These are phyloP conservation scores for Aegilops longissima DNA, from an alignment of 176 grass and related monocot species.

Conservation along the genomic window DNA sequence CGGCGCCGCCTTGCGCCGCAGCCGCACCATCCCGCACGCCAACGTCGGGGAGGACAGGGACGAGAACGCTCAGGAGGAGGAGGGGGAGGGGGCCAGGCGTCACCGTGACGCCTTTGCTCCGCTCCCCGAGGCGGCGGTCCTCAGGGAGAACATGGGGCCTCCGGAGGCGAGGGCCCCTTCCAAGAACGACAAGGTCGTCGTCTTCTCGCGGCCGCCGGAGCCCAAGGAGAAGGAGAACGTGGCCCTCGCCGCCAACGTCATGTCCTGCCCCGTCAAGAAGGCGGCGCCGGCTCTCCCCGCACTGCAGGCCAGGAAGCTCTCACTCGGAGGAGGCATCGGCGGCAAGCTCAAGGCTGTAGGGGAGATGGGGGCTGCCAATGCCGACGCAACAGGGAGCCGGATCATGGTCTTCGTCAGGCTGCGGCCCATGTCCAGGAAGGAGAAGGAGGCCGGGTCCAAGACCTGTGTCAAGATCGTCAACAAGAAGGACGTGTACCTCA, in stretches of 20 bases:
- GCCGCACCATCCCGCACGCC: slow-evolving; percentile 30
- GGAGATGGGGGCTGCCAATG: slow-evolving; percentile 25
- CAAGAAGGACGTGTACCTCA: slow-evolving; percentile 85
- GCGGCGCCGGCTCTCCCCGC: background rate
- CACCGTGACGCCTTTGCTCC: slow-evolving; percentile 9
- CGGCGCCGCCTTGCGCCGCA: slow-evolving; percentile 1
- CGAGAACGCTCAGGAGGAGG: slow-evolving; percentile 20
- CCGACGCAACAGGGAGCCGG: slow-evolving; percentile 44
- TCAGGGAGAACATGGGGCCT: slow-evolving; percentile 45
- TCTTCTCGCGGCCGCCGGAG: slow-evolving; percentile 36
- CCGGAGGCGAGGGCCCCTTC: slow-evolving; percentile 21
- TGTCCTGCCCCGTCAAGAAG: slow-evolving; percentile 73
- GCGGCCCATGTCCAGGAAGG: slow-evolving; percentile 77
- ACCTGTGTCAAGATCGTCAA: slow-evolving; percentile 96
- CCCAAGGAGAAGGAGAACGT: slow-evolving; percentile 56
- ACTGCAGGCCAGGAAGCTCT: slow-evolving; percentile 59
- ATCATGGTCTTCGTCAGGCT: slow-evolving; percentile 88
- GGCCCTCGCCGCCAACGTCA: slow-evolving; percentile 5
- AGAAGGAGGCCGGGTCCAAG: slow-evolving; percentile 65
- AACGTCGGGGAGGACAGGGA: slow-evolving; percentile 25
- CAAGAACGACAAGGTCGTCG: slow-evolving; percentile 31
- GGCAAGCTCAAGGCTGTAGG: slow-evolving; percentile 36
- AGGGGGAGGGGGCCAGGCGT: background rate
- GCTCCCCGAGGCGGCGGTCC: slow-evolving; percentile 3
- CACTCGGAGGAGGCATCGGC: slow-evolving; percentile 54